Base-by-base conservation (phyloP, 345 rosid genomes). In the Corchorus capsularis region DNA sequence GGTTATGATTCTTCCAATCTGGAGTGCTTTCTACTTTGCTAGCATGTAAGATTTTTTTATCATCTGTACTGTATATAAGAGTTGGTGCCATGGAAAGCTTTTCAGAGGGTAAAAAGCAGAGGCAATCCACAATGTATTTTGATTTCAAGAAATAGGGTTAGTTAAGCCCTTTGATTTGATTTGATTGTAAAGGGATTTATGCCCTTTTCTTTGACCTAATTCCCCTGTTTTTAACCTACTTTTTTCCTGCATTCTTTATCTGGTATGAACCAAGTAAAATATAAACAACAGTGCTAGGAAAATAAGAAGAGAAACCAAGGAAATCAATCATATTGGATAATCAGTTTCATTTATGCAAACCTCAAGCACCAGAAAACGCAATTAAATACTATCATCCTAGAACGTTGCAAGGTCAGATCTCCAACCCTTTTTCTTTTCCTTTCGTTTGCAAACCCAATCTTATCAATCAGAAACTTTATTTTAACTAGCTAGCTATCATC, bases 391-490 rank as follows among this genome's bases (percentile, higher is more conserved):
- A 68, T 49, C 57, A 69, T 49, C 63, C 41, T 37, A 37, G 46
- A 47, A 34, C 37, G n/a, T 70, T 71, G 39, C 37, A 71, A 13
- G 35, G 17, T 56, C 37, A 39, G 63, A 56, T 55, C 39, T 20
- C 75, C 62, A 71, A 56, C 37, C 27, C 27, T 27, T 27, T 27
- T 27, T 27, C 27, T 27, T 27, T 27, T 27, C 52, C 17, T 43
- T 43, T n/a, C 53, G 20, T 22, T 47, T 67, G 50, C 73, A 34
- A 71, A 68, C 75, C 64, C 64, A 71, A 35, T 37, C 34, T 69
- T 32, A 52, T 41, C 43, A 12, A 89, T 93, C 80, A 45, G 49
- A 16, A 62, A 71, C 71, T 66, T 69, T 79, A 77, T 70, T 75
- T 34, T 52, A 37, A 68, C 50, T 27, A 72, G 69, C 77, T 68